Percentiles rank a stretch among this genome's conserved stretches.
phyloP scores from a whole-genome alignment of 164 flowering plant species.

The Vitis rupestris region DNA sequence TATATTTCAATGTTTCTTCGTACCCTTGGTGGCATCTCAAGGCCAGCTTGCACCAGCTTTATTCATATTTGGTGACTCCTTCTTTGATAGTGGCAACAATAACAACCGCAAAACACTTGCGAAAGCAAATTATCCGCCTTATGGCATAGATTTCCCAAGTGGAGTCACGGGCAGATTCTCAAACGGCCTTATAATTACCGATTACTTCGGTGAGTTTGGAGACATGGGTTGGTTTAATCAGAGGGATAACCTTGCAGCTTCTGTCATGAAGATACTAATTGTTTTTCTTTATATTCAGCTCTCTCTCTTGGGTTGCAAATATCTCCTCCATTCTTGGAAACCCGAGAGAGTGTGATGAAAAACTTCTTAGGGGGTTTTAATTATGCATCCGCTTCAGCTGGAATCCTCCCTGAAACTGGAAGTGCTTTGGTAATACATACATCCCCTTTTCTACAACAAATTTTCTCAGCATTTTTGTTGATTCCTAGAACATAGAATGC shows the following conservation, averaged over 20 bases:
- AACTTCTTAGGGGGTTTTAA: constrained; percentile 4
- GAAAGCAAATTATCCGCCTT: constrained; percentile 9
- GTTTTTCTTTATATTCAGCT: not conserved
- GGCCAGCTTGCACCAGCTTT: constrained; percentile 14
- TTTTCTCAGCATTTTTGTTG: too few relatives aligned
- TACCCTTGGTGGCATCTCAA: too few relatives aligned
- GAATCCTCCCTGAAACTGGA: constrained; percentile 16
- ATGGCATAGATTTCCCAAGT: constrained; percentile 14
- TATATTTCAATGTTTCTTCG: too few relatives aligned
- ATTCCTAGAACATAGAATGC: too few relatives aligned
- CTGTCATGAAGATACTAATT: not conserved
- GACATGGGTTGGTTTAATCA: too few relatives aligned
- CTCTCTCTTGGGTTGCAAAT: constrained; percentile 9
- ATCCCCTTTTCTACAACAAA: too few relatives aligned
- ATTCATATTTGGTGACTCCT: constrained; percentile 15
- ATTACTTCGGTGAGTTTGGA: constrained; percentile 8
- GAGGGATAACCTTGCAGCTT: too few relatives aligned
- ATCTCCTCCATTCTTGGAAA: constrained; percentile 8
- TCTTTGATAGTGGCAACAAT: constrained; percentile 14
- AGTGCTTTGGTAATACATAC: not conserved
- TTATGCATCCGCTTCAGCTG: constrained; percentile 16
- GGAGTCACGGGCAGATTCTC: constrained; percentile 17
- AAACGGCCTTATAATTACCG: constrained; percentile 15
- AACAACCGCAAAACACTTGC: not conserved
- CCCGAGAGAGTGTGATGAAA: not conserved